These are phyloP conservation scores for Tuctoria greenei DNA, from an alignment of 176 grass and related monocot species.

Conservation along the genomic window DNA sequence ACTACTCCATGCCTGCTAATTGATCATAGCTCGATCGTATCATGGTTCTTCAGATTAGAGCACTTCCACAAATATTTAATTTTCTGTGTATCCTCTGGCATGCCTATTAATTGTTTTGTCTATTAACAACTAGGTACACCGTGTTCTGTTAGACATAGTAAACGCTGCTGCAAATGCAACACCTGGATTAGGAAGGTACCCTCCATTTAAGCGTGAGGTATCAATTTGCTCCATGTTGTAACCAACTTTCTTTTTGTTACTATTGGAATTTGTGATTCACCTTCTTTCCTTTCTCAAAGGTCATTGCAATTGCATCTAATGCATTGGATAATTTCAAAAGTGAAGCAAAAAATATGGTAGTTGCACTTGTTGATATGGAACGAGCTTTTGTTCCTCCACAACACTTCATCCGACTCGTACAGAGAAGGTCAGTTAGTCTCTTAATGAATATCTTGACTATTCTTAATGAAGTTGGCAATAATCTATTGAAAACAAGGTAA, in stretches of 20 bases:
- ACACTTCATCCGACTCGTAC: too few relatives aligned
- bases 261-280: background rate
- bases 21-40: too few relatives aligned
- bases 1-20: slow-evolving; percentile 14
- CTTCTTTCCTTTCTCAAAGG: slow-evolving; percentile 33
- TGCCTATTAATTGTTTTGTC: slow-evolving; percentile 24
- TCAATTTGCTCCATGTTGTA: slow-evolving; percentile 19
- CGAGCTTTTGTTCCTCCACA: too few relatives aligned
- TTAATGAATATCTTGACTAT: slow-evolving; percentile 22
- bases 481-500: slow-evolving; percentile 10
- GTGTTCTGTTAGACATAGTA: slow-evolving; percentile 88
- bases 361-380: too few relatives aligned
- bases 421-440: too few relatives aligned
- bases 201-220: slow-evolving; percentile 97
- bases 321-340: too few relatives aligned
- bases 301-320: too few relatives aligned
- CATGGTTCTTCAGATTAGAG: slow-evolving; percentile 11
- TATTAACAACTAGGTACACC: slow-evolving; percentile 69
- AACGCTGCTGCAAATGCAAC: slow-evolving; percentile 88
- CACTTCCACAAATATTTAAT: background rate
- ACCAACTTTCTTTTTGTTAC: slow-evolving; percentile 11
- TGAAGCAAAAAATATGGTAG: too few relatives aligned
- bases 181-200: slow-evolving; percentile 89
- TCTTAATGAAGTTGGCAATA: slow-evolving; percentile 10
- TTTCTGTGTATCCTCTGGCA: slow-evolving; percentile 24